Evolutionary conservation across 1,284 basidiomycete species (phyloP).

Genomic region (Chalciporus sp.): DNA sequence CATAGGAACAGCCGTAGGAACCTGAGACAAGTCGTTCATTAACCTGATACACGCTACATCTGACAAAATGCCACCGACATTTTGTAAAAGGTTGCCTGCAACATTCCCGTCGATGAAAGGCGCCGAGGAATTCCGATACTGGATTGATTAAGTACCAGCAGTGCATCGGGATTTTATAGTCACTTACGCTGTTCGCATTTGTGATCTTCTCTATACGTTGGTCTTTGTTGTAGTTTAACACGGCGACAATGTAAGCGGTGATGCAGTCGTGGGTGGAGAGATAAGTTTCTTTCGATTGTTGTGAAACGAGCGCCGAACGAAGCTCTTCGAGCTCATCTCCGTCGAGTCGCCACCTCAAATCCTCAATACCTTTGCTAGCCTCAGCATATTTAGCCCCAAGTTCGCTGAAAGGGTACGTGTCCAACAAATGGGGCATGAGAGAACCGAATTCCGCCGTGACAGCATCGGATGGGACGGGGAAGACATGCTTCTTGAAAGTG

Average conservation of each 20-base stretch:
- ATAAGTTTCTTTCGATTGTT: neutral
- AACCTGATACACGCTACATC: neutral
- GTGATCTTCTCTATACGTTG: constrained; percentile 18
- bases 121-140: constrained; percentile 31
- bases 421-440: constrained; percentile 24
- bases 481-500: constrained; percentile 25
- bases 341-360: constrained; percentile 24
- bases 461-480: constrained; percentile 11
- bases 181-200: constrained; percentile 34
- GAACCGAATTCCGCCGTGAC: constrained; percentile 9
- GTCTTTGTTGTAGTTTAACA: constrained; percentile 23
- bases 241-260: constrained; percentile 32
- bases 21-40: constrained; percentile 10
- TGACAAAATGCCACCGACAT: constrained; percentile 23
- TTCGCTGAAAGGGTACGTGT: constrained; percentile 15
- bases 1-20: constrained; percentile 14
- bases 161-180: neutral
- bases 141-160: neutral
- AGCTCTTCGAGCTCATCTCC: constrained; percentile 17
- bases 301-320: constrained; percentile 14
- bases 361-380: constrained; percentile 7
- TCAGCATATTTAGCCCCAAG: constrained; percentile 15
- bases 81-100: constrained; percentile 32
- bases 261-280: constrained; percentile 37
- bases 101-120: constrained; percentile 21